Evolutionary conservation across 495 filamentous ascomycete genomes (phyloP).

Genomic region (Chaetomium tenue): DNA sequence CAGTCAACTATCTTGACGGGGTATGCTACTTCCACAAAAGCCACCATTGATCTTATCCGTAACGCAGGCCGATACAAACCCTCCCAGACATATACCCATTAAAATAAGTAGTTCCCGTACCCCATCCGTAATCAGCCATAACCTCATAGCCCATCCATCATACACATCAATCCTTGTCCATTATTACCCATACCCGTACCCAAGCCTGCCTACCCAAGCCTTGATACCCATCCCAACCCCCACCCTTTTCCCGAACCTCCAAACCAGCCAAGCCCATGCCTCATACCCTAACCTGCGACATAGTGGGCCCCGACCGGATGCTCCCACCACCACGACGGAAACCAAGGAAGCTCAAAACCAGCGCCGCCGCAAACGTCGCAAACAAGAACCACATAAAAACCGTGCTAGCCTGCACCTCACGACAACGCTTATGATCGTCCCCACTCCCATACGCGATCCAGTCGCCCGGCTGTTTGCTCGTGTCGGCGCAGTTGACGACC

Average conservation of each 20-base stretch:
- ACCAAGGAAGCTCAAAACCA: constrained; percentile 38
- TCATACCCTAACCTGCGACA: constrained; percentile 51
- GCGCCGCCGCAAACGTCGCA: constrained; percentile 35
- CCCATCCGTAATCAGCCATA: not conserved
- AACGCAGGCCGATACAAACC: not conserved
- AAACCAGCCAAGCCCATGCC: not conserved
- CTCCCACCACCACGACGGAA: constrained; percentile 45
- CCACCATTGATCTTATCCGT: not conserved
- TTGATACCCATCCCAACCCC: not conserved
- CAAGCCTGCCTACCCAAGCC: not conserved
- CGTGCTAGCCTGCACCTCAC: constrained; percentile 50
- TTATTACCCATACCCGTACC: not conserved
- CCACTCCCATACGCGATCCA: constrained; percentile 51
- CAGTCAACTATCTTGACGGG: not conserved
- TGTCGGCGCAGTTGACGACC: constrained; percentile 43
- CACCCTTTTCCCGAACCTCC: not conserved
- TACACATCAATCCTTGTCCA: constrained; percentile 5
- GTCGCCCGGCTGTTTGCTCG: constrained; percentile 21
- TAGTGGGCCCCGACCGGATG: constrained; percentile 42
- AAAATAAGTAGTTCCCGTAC: not conserved
- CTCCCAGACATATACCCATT: constrained; percentile 14
- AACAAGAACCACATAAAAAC: constrained; percentile 54
- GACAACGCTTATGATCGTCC: constrained; percentile 47
- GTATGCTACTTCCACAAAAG: constrained; percentile 5
- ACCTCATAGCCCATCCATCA: constrained; percentile 16